A percentile compares a stretch with the other conserved stretches of the same genome.
phyloP scores from a whole-genome alignment of 306 rosid species.

The Luffa aegyptiaca region DNA sequence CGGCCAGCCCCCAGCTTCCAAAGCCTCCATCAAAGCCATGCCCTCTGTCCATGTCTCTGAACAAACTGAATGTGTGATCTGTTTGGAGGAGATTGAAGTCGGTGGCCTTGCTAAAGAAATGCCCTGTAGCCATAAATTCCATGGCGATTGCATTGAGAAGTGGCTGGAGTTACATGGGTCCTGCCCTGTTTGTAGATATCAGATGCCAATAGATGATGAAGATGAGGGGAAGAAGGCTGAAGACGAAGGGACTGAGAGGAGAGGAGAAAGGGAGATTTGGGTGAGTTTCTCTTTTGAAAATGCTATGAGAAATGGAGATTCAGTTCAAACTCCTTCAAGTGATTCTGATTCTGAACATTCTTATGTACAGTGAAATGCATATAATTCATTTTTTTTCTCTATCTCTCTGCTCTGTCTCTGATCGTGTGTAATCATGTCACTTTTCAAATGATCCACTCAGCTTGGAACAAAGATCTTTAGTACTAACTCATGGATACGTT shows the following conservation, averaged over 20 bases:
- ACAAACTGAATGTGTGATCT: slow-evolving; percentile 49
- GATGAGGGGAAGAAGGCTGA: slow-evolving; percentile 31
- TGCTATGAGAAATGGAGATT: slow-evolving; percentile 17
- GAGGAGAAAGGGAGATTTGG: slow-evolving; percentile 40
- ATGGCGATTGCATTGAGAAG: slow-evolving; percentile 47
- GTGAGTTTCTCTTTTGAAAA: slow-evolving; percentile 46
- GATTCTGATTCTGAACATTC: slow-evolving; percentile 12
- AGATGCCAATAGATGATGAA: slow-evolving; percentile 60
- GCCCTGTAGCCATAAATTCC: slow-evolving; percentile 80
- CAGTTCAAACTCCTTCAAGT: slow-evolving; percentile 15
- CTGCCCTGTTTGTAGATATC: slow-evolving; percentile 72
- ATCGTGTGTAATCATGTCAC: not conserved
- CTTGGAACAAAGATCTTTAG: not conserved
- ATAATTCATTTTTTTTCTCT: no score
- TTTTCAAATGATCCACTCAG: not conserved
- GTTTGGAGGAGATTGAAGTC: slow-evolving; percentile 56
- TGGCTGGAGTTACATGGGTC: slow-evolving; percentile 73
- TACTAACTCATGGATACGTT: not conserved
- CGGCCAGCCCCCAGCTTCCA: slow-evolving; percentile 69
- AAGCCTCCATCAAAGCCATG: slow-evolving; percentile 59
- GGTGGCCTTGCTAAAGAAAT: slow-evolving; percentile 43
- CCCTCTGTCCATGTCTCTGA: slow-evolving; percentile 25
- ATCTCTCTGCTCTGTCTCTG: not conserved
- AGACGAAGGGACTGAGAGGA: slow-evolving; percentile 19
- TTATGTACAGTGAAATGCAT: not conserved